Evolutionary conservation across 768 basidiomycete genomes (phyloP), one percentile per base, ranked within the genome.

Genomic region (Lactifluus echinatus): DNA sequence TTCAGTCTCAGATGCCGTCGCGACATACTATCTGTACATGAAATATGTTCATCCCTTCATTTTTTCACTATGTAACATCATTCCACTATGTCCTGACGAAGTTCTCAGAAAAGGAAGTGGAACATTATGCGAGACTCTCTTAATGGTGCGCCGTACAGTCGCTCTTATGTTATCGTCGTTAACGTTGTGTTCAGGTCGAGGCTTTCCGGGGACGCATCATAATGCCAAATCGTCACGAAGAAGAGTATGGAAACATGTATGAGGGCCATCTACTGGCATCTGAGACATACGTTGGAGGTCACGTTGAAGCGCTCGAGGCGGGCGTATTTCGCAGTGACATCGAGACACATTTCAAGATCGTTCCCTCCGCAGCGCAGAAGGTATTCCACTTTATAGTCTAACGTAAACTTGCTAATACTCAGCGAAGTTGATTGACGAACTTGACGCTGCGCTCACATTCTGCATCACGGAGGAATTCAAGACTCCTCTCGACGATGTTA

Each of bases 11-110:
- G 96, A 99, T 78, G 96, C 96, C 0, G 96, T 98, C 10, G 95
- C 96, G n/a, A 99, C 96, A 1, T 98, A 99, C 70, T 98, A 98
- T 71, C 80, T 99, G 34, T 98, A 99, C 74, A 99, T 98, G 96
- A 99, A 98, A 93, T 99, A 99, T 66, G 94, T 99, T 10, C 94
- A 98, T 67, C 96, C 96, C 0, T 99, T 99, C 79, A 91, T 99
- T 61, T 99, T 99, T 75, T 98, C 96, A 8, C 73, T 99, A 36
- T 98, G 96, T 72, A 99, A 96, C 76, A 99, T 98, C 70, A 98
- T 99, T 64, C 95, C 96, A 11, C 79, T 99, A 52, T 86, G 85
- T 66, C 93, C 96, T 2, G 96, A 99, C 65, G 96, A 99, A 60
- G 96, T 98, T 4, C 71, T 98, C 63, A 78, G 95, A 50, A 98